Evolutionary conservation across 2,329 filamentous ascomycete genomes (phyloP), one percentile per base, ranked within the genome.

Genomic region (Fulvia fulva): DNA sequence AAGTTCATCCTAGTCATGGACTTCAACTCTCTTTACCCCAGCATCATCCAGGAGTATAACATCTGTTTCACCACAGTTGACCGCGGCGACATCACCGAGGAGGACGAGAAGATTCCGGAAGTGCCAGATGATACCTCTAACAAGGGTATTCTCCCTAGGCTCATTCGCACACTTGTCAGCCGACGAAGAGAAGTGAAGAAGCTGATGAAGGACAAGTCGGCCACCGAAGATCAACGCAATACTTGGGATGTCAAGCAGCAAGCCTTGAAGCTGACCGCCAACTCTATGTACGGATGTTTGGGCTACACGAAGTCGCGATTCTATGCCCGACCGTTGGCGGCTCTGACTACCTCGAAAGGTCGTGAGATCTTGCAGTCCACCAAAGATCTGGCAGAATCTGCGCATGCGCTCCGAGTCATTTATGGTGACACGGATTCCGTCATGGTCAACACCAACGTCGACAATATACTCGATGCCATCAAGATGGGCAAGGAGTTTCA

Each of bases 1-100:
- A 96, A 95, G 76, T 97, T 95, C 74, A 89, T 99, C 55, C 83
- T 99, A 56, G 95, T 99, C 75, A 99, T 99, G 95, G 94, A 99
- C 80, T 99, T 99, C 81, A 99, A 99, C 82, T 97, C 92, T 68
- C 81, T 99, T 62, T 99, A 99, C 70, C 94, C 94, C 30, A 97
- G 91, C 71, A 97, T 99, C 70, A 99, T 99, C 61, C 95, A 99
- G 71, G 95, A 99, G 81, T 99, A 87, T 78, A 99, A 99, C 76
- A 99, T 99, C 67, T 99, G 95, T 79, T 99, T 99, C 76, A 99
- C 94, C 1, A 99, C 95, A 0, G 91, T 99, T 6, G 90, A 97
- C 61, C 83, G 94, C 67, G 80, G 83, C 43, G 79, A 83, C 60
- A 77, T 87, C 67, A 88, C 85, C 32, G 86, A 92, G 44, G 89